These are phyloP conservation scores for Pholiota conissans DNA, from an alignment of 768 basidiomycete species.

Conservation along the genomic window DNA sequence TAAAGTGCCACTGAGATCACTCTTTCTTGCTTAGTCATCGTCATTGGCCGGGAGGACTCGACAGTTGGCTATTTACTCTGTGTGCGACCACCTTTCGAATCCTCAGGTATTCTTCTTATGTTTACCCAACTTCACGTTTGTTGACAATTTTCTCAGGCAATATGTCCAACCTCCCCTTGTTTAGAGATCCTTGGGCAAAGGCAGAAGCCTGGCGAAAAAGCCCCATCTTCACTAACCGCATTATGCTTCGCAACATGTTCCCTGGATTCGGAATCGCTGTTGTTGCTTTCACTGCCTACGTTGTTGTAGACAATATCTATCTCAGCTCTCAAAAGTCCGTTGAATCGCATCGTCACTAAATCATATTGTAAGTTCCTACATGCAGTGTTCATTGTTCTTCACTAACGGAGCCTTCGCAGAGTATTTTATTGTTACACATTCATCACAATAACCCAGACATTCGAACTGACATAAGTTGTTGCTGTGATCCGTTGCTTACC, in stretches of 20 bases:
- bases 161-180: slow-evolving; percentile 71
- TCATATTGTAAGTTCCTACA: neutral
- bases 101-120: neutral
- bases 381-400: neutral
- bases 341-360: slow-evolving; percentile 27
- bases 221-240: slow-evolving; percentile 82
- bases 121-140: neutral
- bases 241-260: slow-evolving; percentile 89
- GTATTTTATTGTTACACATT: neutral
- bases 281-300: slow-evolving; percentile 90
- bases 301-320: slow-evolving; percentile 77
- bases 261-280: slow-evolving; percentile 94
- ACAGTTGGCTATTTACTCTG: neutral
- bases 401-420: neutral
- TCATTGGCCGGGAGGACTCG: neutral
- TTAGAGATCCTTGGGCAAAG: slow-evolving; percentile 94
- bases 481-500: too few species aligned
- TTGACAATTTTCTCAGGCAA: slow-evolving; percentile 18
- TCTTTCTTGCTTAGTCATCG: slow-evolving; percentile 20
- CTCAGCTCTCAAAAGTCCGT: slow-evolving; percentile 29
- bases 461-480: too few species aligned
- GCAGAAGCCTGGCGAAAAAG: slow-evolving; percentile 90
- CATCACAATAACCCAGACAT: neutral
- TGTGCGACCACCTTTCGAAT: neutral
- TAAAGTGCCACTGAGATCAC: slow-evolving; percentile 46